These are phyloP conservation scores for Cercis canadensis DNA, from an alignment of 306 rosid species.

Conservation along the genomic window DNA sequence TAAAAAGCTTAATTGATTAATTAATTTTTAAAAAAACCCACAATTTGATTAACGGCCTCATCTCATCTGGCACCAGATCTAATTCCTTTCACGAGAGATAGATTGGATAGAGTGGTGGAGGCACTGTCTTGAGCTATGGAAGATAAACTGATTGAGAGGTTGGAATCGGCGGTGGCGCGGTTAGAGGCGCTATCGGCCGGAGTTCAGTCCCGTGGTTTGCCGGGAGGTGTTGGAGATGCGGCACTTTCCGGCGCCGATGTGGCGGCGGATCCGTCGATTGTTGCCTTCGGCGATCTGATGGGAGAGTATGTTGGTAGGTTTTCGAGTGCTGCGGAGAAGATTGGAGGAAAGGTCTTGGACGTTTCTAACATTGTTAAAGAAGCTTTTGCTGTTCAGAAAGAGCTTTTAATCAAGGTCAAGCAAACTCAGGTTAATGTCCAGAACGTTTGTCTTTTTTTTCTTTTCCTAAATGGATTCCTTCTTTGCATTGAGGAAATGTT, in stretches of 20 bases:
- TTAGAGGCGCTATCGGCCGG: constrained; percentile 68
- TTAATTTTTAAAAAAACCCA: no score
- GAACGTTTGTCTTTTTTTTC: neutral
- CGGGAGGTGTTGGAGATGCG: constrained; percentile 32
- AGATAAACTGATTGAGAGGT: constrained; percentile 70
- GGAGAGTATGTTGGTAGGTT: constrained; percentile 57
- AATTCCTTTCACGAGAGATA: constrained; percentile 26
- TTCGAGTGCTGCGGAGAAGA: constrained; percentile 69
- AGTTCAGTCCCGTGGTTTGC: constrained; percentile 23
- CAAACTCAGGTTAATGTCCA: constrained; percentile 65
- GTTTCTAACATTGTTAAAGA: constrained; percentile 57
- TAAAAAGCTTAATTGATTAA: no score
- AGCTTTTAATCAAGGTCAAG: constrained; percentile 71
- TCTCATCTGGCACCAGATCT: constrained; percentile 44
- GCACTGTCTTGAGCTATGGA: constrained; percentile 54
- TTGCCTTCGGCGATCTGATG: constrained; percentile 71
- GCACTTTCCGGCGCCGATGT: constrained; percentile 23
- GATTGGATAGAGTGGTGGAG: neutral
- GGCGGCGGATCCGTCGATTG: constrained; percentile 64
- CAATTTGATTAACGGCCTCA: constrained; percentile 49
- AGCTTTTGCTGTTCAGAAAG: constrained; percentile 75
- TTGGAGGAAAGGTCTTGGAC: constrained; percentile 80
- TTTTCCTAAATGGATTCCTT: neutral
- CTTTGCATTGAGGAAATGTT: neutral
- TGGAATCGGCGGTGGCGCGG: constrained; percentile 88